phyloP scores from a whole-genome alignment of 305 asterid species.

The Fraxinus paxiana region DNA sequence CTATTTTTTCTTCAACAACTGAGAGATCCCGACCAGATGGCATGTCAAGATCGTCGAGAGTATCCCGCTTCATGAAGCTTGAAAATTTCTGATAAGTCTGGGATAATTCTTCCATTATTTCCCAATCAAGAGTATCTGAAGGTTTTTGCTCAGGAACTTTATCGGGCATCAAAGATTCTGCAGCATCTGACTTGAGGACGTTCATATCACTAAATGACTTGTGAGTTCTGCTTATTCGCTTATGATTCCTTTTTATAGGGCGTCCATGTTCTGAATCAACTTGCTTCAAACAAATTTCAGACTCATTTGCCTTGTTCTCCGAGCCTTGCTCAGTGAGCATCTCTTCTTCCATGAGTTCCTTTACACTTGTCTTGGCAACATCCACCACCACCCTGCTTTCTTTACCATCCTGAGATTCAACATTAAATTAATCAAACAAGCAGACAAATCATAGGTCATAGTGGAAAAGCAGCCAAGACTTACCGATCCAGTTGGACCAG shows the following conservation, averaged over 20 bases:
- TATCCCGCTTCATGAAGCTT: constrained; percentile 26
- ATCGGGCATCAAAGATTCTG: constrained; percentile 25
- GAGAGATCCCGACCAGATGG: constrained; percentile 35
- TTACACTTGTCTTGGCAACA: constrained; percentile 57
- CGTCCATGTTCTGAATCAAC: constrained; percentile 28
- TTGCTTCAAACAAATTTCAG: constrained; percentile 35
- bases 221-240: constrained; percentile 34
- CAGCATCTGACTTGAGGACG: constrained; percentile 34
- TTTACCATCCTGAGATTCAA: constrained; percentile 48
- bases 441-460: constrained; percentile 6
- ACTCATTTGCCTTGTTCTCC: constrained; percentile 29
- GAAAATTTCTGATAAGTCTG: constrained; percentile 31
- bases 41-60: constrained; percentile 25
- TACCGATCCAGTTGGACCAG: constrained; percentile 43
- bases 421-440: not conserved
- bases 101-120: constrained; percentile 49
- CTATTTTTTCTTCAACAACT: constrained; percentile 54
- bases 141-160: constrained; percentile 25
- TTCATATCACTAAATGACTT: constrained; percentile 42
- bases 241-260: constrained; percentile 34
- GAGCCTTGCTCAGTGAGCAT: constrained; percentile 53
- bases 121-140: constrained; percentile 47
- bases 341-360: constrained; percentile 92
- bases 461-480: constrained; percentile 19
- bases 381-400: constrained; percentile 34